Conservation (phyloP, 2,329 filamentous ascomycete genomes). For the Diaporthe caulivora region DNA sequence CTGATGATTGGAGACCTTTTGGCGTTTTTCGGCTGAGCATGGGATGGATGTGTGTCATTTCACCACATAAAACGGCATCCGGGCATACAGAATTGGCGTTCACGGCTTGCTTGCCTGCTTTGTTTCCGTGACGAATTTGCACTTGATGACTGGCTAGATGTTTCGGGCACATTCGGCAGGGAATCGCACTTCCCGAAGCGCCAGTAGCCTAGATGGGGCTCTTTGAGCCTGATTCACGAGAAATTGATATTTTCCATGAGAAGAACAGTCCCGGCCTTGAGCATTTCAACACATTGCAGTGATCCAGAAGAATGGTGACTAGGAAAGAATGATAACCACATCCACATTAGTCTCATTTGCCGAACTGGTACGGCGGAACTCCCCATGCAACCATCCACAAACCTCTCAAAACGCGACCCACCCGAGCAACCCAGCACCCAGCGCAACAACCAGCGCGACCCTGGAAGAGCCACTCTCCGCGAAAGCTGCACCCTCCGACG, state of each 20-base stretch:
- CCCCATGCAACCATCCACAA: not conserved
- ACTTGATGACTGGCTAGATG: not conserved
- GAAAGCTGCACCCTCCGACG: not conserved
- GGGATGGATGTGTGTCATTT: no score
- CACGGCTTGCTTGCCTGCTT: not conserved
- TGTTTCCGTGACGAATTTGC: not conserved
- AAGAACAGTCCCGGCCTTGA: not conserved
- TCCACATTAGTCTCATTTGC: not conserved
- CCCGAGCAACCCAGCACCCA: conserved; percentile 35
- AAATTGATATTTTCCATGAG: conserved; percentile 8
- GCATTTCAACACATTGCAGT: not conserved
- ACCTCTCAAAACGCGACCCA: conserved; percentile 26
- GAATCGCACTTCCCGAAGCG: not conserved
- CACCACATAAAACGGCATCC: not conserved
- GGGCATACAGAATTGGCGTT: conserved; percentile 14
- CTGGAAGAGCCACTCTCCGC: conserved; percentile 5
- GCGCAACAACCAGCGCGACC: conserved; percentile 36
- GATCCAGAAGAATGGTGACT: not conserved
- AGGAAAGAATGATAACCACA: no score
- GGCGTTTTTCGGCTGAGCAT: conserved; percentile 3
- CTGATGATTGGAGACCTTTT: not conserved
- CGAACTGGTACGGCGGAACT: not conserved
- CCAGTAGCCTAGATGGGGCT: not conserved
- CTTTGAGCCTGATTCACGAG: not conserved
- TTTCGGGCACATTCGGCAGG: not conserved